Percentiles rank a stretch among this genome's conserved stretches.
Evolutionary conservation across 768 basidiomycete genomes (phyloP).

Genomic region (Leccinum truebloodii): DNA sequence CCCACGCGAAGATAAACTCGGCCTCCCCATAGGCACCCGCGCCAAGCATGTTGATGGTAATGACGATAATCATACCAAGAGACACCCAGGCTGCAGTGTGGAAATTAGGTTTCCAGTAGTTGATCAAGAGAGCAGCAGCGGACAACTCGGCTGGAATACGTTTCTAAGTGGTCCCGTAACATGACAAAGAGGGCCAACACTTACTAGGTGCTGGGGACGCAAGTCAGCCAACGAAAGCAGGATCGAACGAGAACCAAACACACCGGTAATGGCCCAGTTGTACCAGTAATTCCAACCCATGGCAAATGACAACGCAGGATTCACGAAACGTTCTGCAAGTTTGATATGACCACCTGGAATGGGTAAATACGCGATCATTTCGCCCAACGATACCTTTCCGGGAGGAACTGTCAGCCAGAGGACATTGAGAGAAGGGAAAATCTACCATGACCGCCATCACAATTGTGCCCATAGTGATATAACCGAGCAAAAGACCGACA

Average conservation of each 20-base stretch:
- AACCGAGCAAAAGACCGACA: constrained; percentile 73
- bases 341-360: constrained; percentile 81
- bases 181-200: neutral
- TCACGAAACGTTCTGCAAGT: constrained; percentile 79
- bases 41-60: constrained; percentile 75
- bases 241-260: neutral
- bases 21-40: constrained; percentile 81
- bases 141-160: constrained; percentile 31
- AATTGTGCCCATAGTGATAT: constrained; percentile 61
- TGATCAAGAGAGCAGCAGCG: constrained; percentile 66
- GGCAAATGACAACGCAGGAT: constrained; percentile 63
- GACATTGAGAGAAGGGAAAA: neutral
- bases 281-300: constrained; percentile 61
- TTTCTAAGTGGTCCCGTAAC: constrained; percentile 2
- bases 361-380: constrained; percentile 70
- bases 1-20: constrained; percentile 86
- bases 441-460: constrained; percentile 73
- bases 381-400: constrained; percentile 57
- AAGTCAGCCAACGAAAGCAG: neutral
- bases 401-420: neutral
- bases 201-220: constrained; percentile 27
- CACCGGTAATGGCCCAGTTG: constrained; percentile 31
- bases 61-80: constrained; percentile 71
- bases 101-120: constrained; percentile 51
- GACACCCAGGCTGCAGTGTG: constrained; percentile 73